These are phyloP conservation scores for Fusarium temperatum DNA, from an alignment of 2,329 filamentous ascomycete genomes.

Conservation along the genomic window DNA sequence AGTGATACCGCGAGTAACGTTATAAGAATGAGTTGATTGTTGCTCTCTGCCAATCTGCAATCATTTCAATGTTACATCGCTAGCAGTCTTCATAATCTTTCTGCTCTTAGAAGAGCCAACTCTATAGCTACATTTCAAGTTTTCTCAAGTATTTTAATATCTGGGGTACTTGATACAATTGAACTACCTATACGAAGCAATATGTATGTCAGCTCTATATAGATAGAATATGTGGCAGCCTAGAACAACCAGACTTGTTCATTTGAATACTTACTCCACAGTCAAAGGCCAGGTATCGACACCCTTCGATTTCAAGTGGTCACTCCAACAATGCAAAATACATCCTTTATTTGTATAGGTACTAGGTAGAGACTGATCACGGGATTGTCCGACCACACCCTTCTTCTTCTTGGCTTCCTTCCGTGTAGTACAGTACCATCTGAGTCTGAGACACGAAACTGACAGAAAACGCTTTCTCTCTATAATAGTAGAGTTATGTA, in stretches of 20 bases:
- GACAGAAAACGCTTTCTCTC: neutral
- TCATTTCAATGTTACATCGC: neutral
- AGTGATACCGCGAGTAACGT: neutral
- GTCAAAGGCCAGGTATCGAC: neutral
- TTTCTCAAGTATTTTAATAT: neutral
- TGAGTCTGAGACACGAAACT: constrained; percentile 17
- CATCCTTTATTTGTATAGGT: too few relatives aligned
- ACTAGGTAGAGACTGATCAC: constrained; percentile 3
- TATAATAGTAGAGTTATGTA: too few relatives aligned
- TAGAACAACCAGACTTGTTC: neutral
- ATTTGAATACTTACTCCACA: neutral
- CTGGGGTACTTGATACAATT: neutral
- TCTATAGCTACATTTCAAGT: too few relatives aligned
- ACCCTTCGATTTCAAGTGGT: neutral
- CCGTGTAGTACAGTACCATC: constrained; percentile 16
- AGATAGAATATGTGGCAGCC: neutral
- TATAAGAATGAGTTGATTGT: neutral
- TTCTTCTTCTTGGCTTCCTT: neutral
- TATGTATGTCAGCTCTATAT: neutral
- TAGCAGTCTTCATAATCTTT: rapidly evolving
- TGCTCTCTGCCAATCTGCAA: neutral
- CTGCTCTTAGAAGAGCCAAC: neutral
- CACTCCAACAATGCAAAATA: neutral
- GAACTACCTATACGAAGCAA: neutral
- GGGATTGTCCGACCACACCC: constrained; percentile 27